Evolutionary conservation across 768 basidiomycete species (phyloP).

Genomic region (Hypholoma fasciculare): DNA sequence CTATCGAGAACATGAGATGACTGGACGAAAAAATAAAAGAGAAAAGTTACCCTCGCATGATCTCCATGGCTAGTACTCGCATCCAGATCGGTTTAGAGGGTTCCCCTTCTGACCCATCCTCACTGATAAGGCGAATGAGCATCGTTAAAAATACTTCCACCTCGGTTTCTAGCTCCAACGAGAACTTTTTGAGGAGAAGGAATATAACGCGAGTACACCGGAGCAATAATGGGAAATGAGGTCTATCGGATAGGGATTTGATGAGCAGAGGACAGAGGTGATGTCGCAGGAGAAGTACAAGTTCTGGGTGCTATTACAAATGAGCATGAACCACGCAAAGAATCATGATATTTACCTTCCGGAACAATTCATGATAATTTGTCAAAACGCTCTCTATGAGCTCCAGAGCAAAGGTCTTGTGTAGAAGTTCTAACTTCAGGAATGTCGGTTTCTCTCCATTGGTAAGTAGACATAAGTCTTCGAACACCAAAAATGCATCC

Average conservation of each 20-base stretch:
- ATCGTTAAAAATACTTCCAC: slow-evolving; percentile 84
- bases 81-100: slow-evolving; percentile 74
- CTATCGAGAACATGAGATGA: slow-evolving; percentile 29
- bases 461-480: slow-evolving; percentile 89
- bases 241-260: slow-evolving; percentile 79
- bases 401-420: slow-evolving; percentile 96
- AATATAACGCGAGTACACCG: slow-evolving; percentile 94
- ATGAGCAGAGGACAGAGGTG: slow-evolving; percentile 90
- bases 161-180: slow-evolving; percentile 75
- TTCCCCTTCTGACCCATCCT: slow-evolving; percentile 41
- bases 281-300: slow-evolving; percentile 83
- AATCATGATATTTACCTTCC: slow-evolving; percentile 51
- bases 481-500: slow-evolving; percentile 87
- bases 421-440: slow-evolving; percentile 77
- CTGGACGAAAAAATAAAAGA: background rate
- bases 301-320: slow-evolving; percentile 65
- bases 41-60: slow-evolving; percentile 72
- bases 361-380: slow-evolving; percentile 85
- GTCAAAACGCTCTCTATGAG: slow-evolving; percentile 95
- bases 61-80: slow-evolving; percentile 89
- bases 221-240: slow-evolving; percentile 84
- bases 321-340: background rate
- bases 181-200: slow-evolving; percentile 90
- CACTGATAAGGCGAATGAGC: slow-evolving; percentile 62
- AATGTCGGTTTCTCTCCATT: slow-evolving; percentile 81